Evolutionary conservation across 345 rosid species (phyloP), one percentile per base, ranked within the genome.

Genomic region (Dovyalis caffra): DNA sequence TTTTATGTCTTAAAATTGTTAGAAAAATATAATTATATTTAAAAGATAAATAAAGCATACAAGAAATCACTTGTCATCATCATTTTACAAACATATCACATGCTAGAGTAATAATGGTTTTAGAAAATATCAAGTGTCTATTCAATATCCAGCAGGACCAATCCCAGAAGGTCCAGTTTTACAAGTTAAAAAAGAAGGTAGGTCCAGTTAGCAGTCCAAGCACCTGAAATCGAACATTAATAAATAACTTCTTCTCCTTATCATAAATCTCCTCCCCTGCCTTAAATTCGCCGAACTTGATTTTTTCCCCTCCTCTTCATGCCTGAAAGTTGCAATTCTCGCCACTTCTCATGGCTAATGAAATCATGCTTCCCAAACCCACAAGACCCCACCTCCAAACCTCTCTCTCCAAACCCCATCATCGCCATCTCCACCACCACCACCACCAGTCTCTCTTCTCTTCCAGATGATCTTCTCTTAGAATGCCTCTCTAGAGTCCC

Each of bases 281-380:
- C 18, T 15, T 21, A 4, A 5, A 21, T n/a, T n/a, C n/a, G n/a
- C n/a, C n/a, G n/a, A n/a, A n/a, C n/a, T n/a, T n/a, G n/a, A n/a
- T 8, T 26, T 33, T 9, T 15, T 8, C 62, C 15, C 8, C 43
- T 60, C 15, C 6, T 32, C 37, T 3, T 62, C 71, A 89, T 90
- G 98, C 79, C 94, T 40, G 94, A 90, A 68, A 88, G 75, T 86
- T 91, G 97, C 90, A 91, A 87, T 81, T 90, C 97, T 69, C 92
- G 97, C 68, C 96, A 86, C 81, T 92, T 94, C 86, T 88, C 97
- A 79, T 89, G 98, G 93, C 91, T 92, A 9, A 84, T 92, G 90
- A 94, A 92, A 79, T 89, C 98, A 11, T 94, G 98, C 75, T 82
- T 89, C 75, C 94, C 97, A 0, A 89, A 83, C 79, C 92, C 87